Percentiles rank a stretch among this genome's conserved stretches.
These are phyloP conservation scores for Asterella californica DNA, from an alignment of 225 moss, liverwort and hornwort species.

Conservation along the genomic window DNA sequence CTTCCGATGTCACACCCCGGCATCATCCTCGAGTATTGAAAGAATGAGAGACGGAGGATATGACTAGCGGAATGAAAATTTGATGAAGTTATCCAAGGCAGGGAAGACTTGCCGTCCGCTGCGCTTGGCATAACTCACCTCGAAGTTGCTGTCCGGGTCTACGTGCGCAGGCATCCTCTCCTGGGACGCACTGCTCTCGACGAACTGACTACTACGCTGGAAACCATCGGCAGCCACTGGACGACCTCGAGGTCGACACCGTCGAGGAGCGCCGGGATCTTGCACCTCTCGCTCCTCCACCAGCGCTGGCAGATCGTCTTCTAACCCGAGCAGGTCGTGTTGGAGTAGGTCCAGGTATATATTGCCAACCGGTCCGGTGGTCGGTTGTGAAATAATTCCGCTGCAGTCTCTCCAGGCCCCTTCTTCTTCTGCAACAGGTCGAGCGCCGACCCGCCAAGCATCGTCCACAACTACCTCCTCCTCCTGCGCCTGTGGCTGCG, in stretches of 20 bases:
- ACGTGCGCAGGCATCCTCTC: conserved; percentile 24
- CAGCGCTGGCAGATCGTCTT: conserved; percentile 29
- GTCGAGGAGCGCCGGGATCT: not conserved
- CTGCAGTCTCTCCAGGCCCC: conserved; percentile 12
- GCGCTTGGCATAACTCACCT: conserved; percentile 26
- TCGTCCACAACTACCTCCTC: not conserved
- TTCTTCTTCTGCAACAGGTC: not conserved
- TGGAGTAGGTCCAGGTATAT: not conserved
- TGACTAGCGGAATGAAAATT: not conserved
- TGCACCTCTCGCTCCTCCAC: conserved; percentile 31
- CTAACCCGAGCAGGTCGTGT: not conserved
- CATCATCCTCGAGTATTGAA: not conserved
- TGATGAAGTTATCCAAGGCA: not conserved
- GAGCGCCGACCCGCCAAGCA: not conserved
- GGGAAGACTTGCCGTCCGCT: not conserved
- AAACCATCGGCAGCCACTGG: not conserved
- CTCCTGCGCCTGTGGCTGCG: too few species aligned
- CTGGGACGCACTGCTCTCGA: not conserved
- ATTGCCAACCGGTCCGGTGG: not conserved
- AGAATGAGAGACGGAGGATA: not conserved
- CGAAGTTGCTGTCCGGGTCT: conserved; percentile 4
- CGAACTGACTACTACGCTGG: not conserved
- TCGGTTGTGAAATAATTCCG: not conserved
- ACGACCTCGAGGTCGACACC: not conserved
- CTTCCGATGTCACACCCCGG: not conserved